Base-by-base conservation (phyloP, 228 moss, liverwort and hornwort species). In the Sphagnum magellanicum region DNA sequence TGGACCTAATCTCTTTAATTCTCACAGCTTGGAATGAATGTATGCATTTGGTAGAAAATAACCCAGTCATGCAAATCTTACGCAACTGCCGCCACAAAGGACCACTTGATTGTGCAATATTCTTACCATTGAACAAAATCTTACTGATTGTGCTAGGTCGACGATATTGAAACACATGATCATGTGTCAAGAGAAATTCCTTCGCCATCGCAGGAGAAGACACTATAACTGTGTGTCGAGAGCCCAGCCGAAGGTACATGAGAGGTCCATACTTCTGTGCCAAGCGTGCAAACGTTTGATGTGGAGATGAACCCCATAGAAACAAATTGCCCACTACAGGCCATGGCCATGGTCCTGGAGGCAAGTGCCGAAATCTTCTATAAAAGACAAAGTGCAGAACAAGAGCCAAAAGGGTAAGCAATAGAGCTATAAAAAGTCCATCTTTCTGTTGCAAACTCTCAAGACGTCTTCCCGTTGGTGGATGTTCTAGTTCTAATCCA, bases 71-170 rank as follows among this genome's bases (percentile, higher is more conserved):
- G 67, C 86, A 86, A 55, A 82, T 79, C 77, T 76, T 74, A 13
- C 86, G 77, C 10, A 86, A 77, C 67, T 86, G 86, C 0, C 86
- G 77, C 82, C 82, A 82, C 15, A 55, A 9, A 4, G 82, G 77
- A 12, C 86, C 82, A 5, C 75, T 66, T 5, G 51, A 50, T 4
- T 66, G 32, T 32, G 32, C 55, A 52, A 86, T 79, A 61, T 82
- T 77, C 10, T 75, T 79, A 4, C 71, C 48, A 52, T 75, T 73
- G 0, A 72, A 50, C 5, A 79, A 61, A 9, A 51, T 49, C 6
- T 5, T 66, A 71, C 61, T 66, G 72, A 79, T 76, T 49, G 81
- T 76, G 49, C 61, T 77, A 0, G 46, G 8, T 4, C 79, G 75
- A 13, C 82, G 86, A 73, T 79, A 0, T 5, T 75, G 77, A 60